Base-by-base conservation (phyloP, 2,329 filamentous ascomycete species). In the Drechslerella dactyloides region DNA sequence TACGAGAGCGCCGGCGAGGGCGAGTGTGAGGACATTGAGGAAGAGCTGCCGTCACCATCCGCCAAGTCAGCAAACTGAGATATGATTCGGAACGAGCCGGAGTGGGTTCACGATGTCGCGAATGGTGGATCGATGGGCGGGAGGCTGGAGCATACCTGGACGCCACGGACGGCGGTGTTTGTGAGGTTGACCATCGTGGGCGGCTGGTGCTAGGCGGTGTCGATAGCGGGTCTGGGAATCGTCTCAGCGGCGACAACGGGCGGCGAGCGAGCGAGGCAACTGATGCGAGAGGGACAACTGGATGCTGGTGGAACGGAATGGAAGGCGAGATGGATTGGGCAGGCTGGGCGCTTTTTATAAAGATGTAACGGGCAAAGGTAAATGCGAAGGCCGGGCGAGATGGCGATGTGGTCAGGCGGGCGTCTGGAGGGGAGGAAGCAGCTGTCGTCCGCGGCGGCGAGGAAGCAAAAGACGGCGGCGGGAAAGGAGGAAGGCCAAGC, bases 1-100 rank as follows among this genome's bases (percentile, higher is more conserved):
- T 57, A 76, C 68, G 10, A 77, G 62, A n/a, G 75, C 74, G 11
- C 75, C 74, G 17, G 75, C 55, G 48, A 77, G 75, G n/a, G 69
- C 73, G 54, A 77, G 74, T 17, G 73, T 69, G 44, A 76, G 54
- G 44, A 74, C 61, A 0, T 65, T 72, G 17, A 76, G 73, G 24
- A 74, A 58, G 55, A 75, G 68, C 72, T 76, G 24, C n/a, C n/a
- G n/a, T n/a, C n/a, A n/a, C n/a, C n/a, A n/a, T n/a, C n/a, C n/a
- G n/a, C n/a, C n/a, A n/a, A n/a, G n/a, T n/a, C n/a, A n/a, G n/a
- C n/a, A n/a, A n/a, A n/a, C n/a, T n/a, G n/a, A n/a, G n/a, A n/a
- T n/a, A n/a, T n/a, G n/a, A n/a, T n/a, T n/a, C n/a, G n/a, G n/a
- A n/a, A n/a, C n/a, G n/a, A n/a, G n/a, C n/a, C n/a, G n/a, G n/a